Evolutionary conservation across 176 grass and related monocot species (phyloP).

Genomic region (Ananas comosus): DNA sequence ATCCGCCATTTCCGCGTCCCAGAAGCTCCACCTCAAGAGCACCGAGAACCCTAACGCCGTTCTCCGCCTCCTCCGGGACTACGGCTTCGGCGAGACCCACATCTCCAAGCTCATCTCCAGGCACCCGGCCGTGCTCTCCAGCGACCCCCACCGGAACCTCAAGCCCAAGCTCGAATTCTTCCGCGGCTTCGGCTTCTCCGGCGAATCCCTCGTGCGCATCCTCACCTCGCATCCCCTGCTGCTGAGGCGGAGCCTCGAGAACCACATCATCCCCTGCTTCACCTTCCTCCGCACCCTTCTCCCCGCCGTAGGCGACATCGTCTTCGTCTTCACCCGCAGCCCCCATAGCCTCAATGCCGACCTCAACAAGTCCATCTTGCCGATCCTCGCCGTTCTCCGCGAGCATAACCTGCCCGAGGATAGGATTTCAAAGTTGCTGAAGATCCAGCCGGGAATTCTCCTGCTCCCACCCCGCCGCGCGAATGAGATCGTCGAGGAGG

Average conservation of each 20-base stretch:
- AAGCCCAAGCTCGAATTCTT: constrained; percentile 43
- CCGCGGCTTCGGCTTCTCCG: constrained; percentile 20
- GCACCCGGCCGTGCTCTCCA: constrained; percentile 7
- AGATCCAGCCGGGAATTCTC: constrained; percentile 21
- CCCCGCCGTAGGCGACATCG: constrained; percentile 14
- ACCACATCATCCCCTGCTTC: constrained; percentile 24
- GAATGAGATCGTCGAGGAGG: constrained; percentile 12
- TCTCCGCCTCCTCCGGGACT: constrained; percentile 19
- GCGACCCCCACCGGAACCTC: constrained; percentile 17
- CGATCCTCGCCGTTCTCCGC: neutral
- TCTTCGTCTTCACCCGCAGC: constrained; percentile 5
- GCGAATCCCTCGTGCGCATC: constrained; percentile 13
- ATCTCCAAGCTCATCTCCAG: constrained; percentile 9
- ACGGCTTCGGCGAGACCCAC: constrained; percentile 33
- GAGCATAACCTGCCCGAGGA: constrained; percentile 8
- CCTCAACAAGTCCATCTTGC: constrained; percentile 8
- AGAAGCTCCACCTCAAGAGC: neutral
- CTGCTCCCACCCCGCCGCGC: neutral
- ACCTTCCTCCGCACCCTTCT: constrained; percentile 24
- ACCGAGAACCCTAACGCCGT: constrained; percentile 14
- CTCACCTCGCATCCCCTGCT: constrained; percentile 14
- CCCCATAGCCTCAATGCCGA: constrained; percentile 8
- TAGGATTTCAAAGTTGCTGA: constrained; percentile 16
- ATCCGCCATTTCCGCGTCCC: neutral
- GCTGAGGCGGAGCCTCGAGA: constrained; percentile 24